Conservation (phyloP, 1,139 yeast genomes). For the Pichia sp. region DNA sequence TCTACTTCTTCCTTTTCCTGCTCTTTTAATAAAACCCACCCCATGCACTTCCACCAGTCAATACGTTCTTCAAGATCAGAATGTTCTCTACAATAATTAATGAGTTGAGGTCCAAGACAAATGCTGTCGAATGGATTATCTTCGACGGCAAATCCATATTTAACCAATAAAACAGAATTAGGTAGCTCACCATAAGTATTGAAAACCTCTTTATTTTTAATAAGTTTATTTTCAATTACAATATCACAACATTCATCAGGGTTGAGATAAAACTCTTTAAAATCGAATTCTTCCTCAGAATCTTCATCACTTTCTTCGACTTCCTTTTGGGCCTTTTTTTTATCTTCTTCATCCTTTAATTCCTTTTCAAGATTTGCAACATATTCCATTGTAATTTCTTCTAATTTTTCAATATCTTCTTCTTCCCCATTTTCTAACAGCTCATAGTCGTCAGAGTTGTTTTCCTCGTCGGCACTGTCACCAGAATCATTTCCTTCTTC, state of each 20-base stretch:
- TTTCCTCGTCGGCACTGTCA: conserved; percentile 27
- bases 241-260: conserved; percentile 55
- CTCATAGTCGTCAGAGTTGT: conserved; percentile 21
- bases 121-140: conserved; percentile 55
- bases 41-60: conserved; percentile 59
- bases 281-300: conserved; percentile 11
- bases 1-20: conserved; percentile 14
- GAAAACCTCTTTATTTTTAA: conserved; percentile 53
- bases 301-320: conserved; percentile 28
- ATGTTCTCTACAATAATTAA: conserved; percentile 22
- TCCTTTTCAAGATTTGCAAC: conserved; percentile 34
- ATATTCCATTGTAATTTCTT: conserved; percentile 37
- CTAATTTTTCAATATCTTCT: conserved; percentile 27
- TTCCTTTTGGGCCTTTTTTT: conserved; percentile 27
- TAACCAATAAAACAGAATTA: conserved; percentile 58
- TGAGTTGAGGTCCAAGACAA: conserved; percentile 49
- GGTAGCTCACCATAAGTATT: conserved; percentile 74
- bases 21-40: conserved; percentile 14
- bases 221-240: conserved; percentile 37
- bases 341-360: conserved; percentile 25
- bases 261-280: conserved; percentile 23
- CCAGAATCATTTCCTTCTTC: conserved; percentile 28
- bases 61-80: conserved; percentile 40
- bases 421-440: conserved; percentile 20
- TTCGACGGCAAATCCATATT: conserved; percentile 66